Percentiles rank a stretch among this genome's conserved stretches.
These are phyloP conservation scores for Eucalyptus curtisii DNA, from an alignment of 345 rosid genomes.

Conservation along the genomic window DNA sequence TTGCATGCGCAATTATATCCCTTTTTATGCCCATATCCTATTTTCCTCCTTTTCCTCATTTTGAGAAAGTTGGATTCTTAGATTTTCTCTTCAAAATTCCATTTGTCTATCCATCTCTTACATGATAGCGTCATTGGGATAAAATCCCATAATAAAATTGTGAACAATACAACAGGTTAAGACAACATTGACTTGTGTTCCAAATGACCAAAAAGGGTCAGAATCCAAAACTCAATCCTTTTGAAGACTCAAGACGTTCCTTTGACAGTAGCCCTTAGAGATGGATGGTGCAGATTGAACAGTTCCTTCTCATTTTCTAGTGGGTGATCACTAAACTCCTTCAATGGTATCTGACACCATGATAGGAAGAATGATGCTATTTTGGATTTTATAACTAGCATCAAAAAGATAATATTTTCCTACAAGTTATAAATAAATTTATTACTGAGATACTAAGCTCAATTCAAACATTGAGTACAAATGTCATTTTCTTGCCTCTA, in stretches of 20 bases:
- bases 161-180: rapidly evolving
- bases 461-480: too few relatives aligned
- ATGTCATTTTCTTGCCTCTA: background rate
- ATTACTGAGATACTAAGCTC: background rate
- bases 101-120: background rate
- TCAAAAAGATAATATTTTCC: background rate
- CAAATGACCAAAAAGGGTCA: background rate
- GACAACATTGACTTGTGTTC: too few relatives aligned
- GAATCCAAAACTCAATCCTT: background rate
- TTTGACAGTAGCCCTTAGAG: background rate
- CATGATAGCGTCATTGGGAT: background rate
- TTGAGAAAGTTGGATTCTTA: background rate
- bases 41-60: background rate
- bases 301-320: background rate
- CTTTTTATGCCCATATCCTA: background rate
- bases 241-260: background rate
- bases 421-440: background rate
- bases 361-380: background rate
- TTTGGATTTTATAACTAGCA: background rate
- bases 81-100: background rate
- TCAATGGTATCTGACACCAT: background rate
- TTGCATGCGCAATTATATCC: background rate
- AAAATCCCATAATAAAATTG: background rate
- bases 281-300: background rate
- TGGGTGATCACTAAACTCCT: background rate